Evolutionary conservation across 805 yeast species (phyloP).

Genomic region (Pichia exigua): DNA sequence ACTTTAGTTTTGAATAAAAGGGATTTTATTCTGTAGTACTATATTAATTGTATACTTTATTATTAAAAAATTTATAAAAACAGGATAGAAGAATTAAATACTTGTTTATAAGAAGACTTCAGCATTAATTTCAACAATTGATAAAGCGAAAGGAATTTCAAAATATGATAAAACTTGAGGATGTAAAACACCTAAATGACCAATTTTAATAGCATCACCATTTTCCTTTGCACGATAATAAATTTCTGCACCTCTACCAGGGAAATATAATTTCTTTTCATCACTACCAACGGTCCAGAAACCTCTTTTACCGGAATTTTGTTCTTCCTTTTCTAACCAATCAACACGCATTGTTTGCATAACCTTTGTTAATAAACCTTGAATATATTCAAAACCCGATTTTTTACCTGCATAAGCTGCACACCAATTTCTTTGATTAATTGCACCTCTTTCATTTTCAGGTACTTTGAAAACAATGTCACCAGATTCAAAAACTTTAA

Average conservation of each 20-base stretch:
- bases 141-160: conserved; percentile 89
- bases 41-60: background rate
- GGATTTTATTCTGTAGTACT: background rate
- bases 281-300: conserved; percentile 76
- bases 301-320: conserved; percentile 56
- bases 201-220: conserved; percentile 53
- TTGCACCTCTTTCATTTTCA: conserved; percentile 74
- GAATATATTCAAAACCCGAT: conserved; percentile 89
- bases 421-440: conserved; percentile 89
- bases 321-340: conserved; percentile 56
- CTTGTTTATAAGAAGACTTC: conserved; percentile 64
- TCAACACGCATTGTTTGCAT: conserved; percentile 93
- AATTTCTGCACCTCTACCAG: conserved; percentile 93
- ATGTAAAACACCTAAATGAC: conserved; percentile 88
- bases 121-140: conserved; percentile 82
- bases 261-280: conserved; percentile 72
- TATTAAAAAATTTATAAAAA: background rate
- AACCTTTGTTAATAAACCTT: conserved; percentile 88
- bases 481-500: conserved; percentile 90
- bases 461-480: conserved; percentile 85
- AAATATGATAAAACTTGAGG: conserved; percentile 85
- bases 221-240: conserved; percentile 61
- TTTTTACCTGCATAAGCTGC: conserved; percentile 92
- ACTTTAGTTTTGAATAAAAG: conserved; percentile 23
- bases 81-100: background rate